Conservation (phyloP, 768 basidiomycete species). For the Lentinula raphanica region DNA sequence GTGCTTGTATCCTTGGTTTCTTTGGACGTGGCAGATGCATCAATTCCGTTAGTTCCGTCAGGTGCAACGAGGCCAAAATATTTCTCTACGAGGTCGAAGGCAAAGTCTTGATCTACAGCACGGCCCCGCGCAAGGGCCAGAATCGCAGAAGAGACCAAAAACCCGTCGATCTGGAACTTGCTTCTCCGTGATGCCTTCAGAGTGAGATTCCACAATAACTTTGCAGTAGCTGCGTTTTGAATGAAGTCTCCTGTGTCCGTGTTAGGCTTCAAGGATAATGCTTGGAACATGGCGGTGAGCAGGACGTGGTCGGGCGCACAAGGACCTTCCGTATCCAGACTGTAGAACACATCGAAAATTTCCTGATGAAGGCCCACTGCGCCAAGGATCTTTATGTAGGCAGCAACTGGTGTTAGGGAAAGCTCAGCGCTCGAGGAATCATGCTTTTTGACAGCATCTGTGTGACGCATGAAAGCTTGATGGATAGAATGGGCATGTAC, state of each 20-base stretch:
- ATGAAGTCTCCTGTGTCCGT: conserved; percentile 20
- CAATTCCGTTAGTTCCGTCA: conserved; percentile 13
- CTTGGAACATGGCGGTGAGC: conserved; percentile 63
- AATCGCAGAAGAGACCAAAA: conserved; percentile 47
- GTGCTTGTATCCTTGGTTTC: conserved; percentile 21
- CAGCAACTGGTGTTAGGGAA: conserved; percentile 41
- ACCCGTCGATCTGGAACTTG: conserved; percentile 47
- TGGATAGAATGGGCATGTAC: conserved; percentile 57
- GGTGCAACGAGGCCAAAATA: conserved; percentile 52
- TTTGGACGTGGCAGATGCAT: conserved; percentile 33
- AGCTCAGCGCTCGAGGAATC: conserved; percentile 46
- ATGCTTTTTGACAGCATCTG: conserved; percentile 41
- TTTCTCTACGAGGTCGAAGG: conserved; percentile 56
- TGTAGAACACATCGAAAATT: conserved; percentile 73
- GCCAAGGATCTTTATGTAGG: conserved; percentile 67
- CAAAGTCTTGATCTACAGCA: conserved; percentile 56
- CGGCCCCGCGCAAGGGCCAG: conserved; percentile 52
- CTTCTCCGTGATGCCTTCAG: conserved; percentile 45
- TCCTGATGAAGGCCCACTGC: conserved; percentile 54
- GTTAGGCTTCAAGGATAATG: conserved; percentile 28
- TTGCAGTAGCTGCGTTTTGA: conserved; percentile 61
- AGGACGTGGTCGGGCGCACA: conserved; percentile 55
- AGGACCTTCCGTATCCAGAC: conserved; percentile 57
- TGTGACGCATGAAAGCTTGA: conserved; percentile 47
- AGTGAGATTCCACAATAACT: conserved; percentile 66